Conservation (phyloP, 2,329 filamentous ascomycete species). For the Colletotrichum sp. region DNA sequence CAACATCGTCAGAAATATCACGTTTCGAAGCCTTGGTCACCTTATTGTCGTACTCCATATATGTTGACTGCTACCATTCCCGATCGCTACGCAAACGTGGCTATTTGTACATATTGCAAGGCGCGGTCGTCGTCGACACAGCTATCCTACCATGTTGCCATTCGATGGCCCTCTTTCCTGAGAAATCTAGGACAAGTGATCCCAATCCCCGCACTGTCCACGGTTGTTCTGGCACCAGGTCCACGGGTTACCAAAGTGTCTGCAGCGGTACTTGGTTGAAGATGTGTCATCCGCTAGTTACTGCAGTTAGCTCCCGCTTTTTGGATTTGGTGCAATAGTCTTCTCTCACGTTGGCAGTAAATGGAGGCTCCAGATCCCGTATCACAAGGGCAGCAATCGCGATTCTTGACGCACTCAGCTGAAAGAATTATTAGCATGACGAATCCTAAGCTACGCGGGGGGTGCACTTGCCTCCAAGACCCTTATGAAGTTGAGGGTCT, state of each 20-base stretch:
- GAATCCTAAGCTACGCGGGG: too few relatives aligned
- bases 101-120: background rate
- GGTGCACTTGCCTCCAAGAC: background rate
- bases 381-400: background rate
- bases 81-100: background rate
- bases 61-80: background rate
- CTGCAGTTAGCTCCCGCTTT: rapidly evolving
- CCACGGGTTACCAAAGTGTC: background rate
- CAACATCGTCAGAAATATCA: rapidly evolving
- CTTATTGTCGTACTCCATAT: rapidly evolving
- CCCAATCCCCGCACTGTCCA: background rate
- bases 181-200: background rate
- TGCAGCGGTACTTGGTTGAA: background rate
- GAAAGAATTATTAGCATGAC: too few relatives aligned
- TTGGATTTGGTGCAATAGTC: rapidly evolving
- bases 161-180: rapidly evolving
- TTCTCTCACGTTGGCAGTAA: background rate
- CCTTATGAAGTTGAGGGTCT: background rate
- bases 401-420: background rate
- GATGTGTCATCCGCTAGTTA: background rate
- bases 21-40: background rate
- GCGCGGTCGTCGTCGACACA: background rate
- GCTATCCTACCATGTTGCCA: too few relatives aligned
- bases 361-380: background rate
- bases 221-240: background rate